Conservation (phyloP, 1,139 yeast species). For the Lodderomyces oxycetoniae region DNA sequence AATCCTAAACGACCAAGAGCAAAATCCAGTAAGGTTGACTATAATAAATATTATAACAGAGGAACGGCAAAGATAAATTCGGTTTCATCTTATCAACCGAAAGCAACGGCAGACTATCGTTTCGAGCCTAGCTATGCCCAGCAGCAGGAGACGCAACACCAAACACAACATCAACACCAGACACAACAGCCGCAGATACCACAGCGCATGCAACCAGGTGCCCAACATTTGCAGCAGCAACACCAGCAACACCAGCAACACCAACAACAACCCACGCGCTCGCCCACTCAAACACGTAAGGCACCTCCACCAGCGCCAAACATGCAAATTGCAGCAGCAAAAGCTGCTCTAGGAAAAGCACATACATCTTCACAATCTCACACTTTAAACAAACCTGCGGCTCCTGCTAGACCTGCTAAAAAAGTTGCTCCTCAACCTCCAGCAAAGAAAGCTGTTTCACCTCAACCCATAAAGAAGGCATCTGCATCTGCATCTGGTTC, state of each 20-base stretch:
- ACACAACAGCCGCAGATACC: slow-evolving; percentile 13
- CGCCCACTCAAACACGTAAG: slow-evolving; percentile 8
- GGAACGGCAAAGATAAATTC: slow-evolving; percentile 18
- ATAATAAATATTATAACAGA: slow-evolving; percentile 40
- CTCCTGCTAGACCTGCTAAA: slow-evolving; percentile 32
- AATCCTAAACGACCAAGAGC: slow-evolving; percentile 71
- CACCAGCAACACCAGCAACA: slow-evolving; percentile 14
- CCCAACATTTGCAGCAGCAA: slow-evolving; percentile 8
- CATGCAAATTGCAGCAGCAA: slow-evolving; percentile 16
- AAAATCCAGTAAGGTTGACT: slow-evolving; percentile 35
- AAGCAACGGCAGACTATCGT: slow-evolving; percentile 7
- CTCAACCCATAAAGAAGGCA: slow-evolving; percentile 22
- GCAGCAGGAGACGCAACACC: slow-evolving; percentile 8
- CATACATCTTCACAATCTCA: slow-evolving; percentile 19
- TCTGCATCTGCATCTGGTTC: slow-evolving; percentile 32
- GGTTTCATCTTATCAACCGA: slow-evolving; percentile 7
- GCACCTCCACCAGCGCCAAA: slow-evolving; percentile 16
- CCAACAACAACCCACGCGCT: slow-evolving; percentile 16
- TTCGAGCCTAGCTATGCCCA: slow-evolving; percentile 19
- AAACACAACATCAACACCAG: slow-evolving; percentile 7
- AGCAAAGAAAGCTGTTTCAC: slow-evolving; percentile 16
- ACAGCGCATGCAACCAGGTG: slow-evolving; percentile 3
- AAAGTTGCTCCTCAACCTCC: slow-evolving; percentile 27
- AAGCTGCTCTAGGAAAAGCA: slow-evolving; percentile 15
- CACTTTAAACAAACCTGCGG: slow-evolving; percentile 25